Conservation (phyloP, 306 rosid genomes). For the Abrus pulchellus region DNA sequence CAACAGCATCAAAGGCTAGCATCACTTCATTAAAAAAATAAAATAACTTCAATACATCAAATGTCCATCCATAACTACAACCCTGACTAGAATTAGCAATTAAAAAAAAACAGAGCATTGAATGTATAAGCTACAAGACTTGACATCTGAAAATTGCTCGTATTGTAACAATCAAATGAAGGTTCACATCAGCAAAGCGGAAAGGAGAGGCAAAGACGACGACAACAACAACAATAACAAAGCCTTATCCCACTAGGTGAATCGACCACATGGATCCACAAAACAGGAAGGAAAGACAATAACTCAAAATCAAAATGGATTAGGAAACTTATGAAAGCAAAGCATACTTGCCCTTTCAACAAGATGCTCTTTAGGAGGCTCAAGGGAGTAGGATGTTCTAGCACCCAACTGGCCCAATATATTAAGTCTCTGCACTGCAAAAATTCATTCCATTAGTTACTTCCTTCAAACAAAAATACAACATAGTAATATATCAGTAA, state of each 20-base stretch:
- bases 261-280: neutral
- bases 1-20: neutral
- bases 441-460: constrained; percentile 24
- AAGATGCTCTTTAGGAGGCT: constrained; percentile 84
- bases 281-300: constrained; percentile 19
- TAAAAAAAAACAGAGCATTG: constrained; percentile 8
- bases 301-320: neutral
- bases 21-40: neutral
- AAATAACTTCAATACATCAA: constrained; percentile 2
- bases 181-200: constrained; percentile 13
- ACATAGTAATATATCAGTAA: constrained; percentile 9
- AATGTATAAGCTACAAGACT: neutral
- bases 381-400: constrained; percentile 60
- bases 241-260: too few relatives aligned
- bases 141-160: neutral
- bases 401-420: constrained; percentile 53
- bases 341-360: constrained; percentile 67
- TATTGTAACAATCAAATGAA: constrained; percentile 27
- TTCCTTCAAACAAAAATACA: neutral
- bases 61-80: constrained; percentile 9
- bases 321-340: neutral
- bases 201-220: constrained; percentile 2
- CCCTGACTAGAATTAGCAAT: neutral
- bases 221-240: too few relatives aligned
- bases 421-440: constrained; percentile 61